These are phyloP conservation scores for Mycotypha africana DNA, from an alignment of 371 early-diverging fungal genomes.

Conservation along the genomic window DNA sequence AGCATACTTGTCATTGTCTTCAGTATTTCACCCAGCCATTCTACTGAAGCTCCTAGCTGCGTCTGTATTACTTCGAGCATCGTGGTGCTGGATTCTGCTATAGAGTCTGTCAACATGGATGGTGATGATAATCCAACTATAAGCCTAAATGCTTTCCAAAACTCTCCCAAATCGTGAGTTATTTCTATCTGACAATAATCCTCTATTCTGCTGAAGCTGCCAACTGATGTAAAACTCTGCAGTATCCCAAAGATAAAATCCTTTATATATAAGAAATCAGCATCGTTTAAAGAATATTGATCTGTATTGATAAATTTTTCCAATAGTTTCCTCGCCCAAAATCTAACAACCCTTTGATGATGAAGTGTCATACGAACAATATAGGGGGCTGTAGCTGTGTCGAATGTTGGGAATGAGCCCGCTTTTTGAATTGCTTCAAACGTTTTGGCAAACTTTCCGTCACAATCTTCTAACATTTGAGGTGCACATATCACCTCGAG, in stretches of 20 bases:
- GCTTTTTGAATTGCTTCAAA: slow-evolving; percentile 27
- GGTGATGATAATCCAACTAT: slow-evolving; percentile 8
- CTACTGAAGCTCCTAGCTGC: slow-evolving; percentile 11
- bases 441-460: slow-evolving; percentile 15
- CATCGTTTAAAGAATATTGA: slow-evolving; percentile 4
- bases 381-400: slow-evolving; percentile 7
- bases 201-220: background rate
- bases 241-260: slow-evolving; percentile 6
- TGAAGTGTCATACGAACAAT: slow-evolving; percentile 23
- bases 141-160: slow-evolving; percentile 30
- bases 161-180: slow-evolving; percentile 17
- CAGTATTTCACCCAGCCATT: slow-evolving; percentile 25
- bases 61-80: slow-evolving; percentile 11
- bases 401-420: slow-evolving; percentile 23
- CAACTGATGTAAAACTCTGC: slow-evolving; percentile 2
- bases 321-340: slow-evolving; percentile 39
- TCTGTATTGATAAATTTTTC: slow-evolving; percentile 20
- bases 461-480: slow-evolving; percentile 12
- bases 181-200: slow-evolving; percentile 2
- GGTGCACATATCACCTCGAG: slow-evolving; percentile 22
- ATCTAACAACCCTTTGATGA: slow-evolving; percentile 27
- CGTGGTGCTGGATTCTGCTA: slow-evolving; percentile 11
- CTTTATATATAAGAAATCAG: slow-evolving; percentile 3
- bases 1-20: slow-evolving; percentile 27
- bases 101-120: background rate